phyloP scores from a whole-genome alignment of 73 alveolate genomes.

The Stentor roeselii region DNA sequence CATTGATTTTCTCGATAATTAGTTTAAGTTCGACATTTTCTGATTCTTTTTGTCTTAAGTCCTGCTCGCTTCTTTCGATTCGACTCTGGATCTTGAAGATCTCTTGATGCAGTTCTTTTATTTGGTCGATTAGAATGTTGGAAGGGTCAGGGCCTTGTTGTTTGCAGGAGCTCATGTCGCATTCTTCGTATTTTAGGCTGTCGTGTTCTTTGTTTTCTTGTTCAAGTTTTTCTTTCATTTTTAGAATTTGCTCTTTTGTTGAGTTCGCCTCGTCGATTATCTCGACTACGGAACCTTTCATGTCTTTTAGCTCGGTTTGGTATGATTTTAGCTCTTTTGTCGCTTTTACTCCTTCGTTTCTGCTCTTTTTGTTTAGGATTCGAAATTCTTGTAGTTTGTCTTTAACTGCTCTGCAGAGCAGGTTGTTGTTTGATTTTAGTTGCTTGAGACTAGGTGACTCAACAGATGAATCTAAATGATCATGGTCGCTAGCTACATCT shows the following conservation, averaged over 20 bases:
- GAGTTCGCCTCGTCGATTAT: neutral
- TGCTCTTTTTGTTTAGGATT: neutral
- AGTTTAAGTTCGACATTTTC: neutral
- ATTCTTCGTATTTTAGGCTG: neutral
- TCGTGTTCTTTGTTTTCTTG: neutral
- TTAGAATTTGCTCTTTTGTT: neutral
- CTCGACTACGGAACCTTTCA: neutral
- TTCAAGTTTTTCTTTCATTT: neutral
- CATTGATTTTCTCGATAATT: neutral
- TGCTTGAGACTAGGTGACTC: neutral
- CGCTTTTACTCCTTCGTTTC: neutral
- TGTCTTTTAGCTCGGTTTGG: neutral
- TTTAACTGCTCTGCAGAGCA: neutral
- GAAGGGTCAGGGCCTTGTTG: neutral
- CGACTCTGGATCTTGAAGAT: neutral
- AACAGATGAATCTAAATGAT: neutral
- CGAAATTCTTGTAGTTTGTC: slow-evolving; percentile 1
- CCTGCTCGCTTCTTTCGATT: neutral
- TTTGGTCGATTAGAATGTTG: neutral
- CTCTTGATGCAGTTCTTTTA: neutral
- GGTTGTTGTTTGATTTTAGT: neutral
- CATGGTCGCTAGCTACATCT: neutral
- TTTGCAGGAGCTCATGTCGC: neutral
- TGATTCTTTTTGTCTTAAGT: neutral
- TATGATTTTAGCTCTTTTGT: neutral